Evolutionary conservation across 768 basidiomycete genomes (phyloP), one percentile per base, ranked within the genome.

Genomic region (Trametes coccinea): DNA sequence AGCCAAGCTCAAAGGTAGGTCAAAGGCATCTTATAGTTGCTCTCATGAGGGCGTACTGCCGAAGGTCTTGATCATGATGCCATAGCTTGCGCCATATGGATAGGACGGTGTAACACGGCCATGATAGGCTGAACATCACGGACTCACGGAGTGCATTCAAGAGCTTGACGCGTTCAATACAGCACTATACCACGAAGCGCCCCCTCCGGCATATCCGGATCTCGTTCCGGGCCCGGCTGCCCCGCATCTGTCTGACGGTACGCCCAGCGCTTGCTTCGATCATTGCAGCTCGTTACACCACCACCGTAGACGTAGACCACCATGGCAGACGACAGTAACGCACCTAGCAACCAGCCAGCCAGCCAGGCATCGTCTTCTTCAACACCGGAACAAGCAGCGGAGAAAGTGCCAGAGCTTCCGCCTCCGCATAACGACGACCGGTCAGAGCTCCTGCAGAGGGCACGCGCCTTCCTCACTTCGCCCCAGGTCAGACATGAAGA

Each of bases 401-500:
- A 59, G 17, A 34, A 48, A 22, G 46, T 56, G 2, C 53, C 47
- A 30, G 48, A 59, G 10, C 45, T 40, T 0, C 53, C 57, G 3
- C 41, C 57, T 17, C 47, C 57, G 8, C 46, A 54, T 22, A 37
- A 47, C 7, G 27, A 37, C 33, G 53, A 63, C 60, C 22, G 66
- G 5, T 40, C 63, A 9, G 71, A 71, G n/a, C 69, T 77, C 4
- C 51, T 78, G 41, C 66, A 71, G 27, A 82, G 79, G 56, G 90
- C 89, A 8, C 82, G 86, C 27, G 65, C 80, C 10, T 92, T 93
- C 70, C 76, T 93, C 14, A 72, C 72, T 10, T 89, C 90, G 2
- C 84, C 88, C 3, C 86, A 88, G 67, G 79, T 89, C 22, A 77
- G 79, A 11, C 72, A 81, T 48, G 86, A 90, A 64, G 85, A 88